A percentile compares a stretch with the other conserved stretches of the same genome.
These are phyloP conservation scores for Ogataea siamensis DNA, from an alignment of 805 yeast species.

Conservation along the genomic window DNA sequence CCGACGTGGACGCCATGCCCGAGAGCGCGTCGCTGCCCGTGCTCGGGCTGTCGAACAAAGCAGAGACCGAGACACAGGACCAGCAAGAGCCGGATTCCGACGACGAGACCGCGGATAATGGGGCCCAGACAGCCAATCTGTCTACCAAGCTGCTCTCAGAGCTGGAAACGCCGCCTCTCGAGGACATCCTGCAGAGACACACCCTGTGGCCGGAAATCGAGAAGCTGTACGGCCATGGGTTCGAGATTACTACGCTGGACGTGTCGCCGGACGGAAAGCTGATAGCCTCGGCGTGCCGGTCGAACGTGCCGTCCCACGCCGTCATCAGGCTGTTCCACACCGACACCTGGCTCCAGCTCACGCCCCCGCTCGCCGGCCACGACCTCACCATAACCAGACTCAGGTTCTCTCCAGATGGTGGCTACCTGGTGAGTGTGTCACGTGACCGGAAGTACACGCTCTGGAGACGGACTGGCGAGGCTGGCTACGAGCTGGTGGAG, in stretches of 20 bases:
- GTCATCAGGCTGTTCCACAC: constrained; percentile 75
- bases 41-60: constrained; percentile 89
- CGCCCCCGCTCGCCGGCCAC: constrained; percentile 66
- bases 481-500: constrained; percentile 25
- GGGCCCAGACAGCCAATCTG: constrained; percentile 35
- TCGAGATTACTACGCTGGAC: constrained; percentile 81
- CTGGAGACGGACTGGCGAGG: constrained; percentile 50
- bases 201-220: constrained; percentile 95
- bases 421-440: constrained; percentile 69
- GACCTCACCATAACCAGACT: constrained; percentile 81
- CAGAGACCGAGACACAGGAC: constrained; percentile 52
- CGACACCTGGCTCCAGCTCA: constrained; percentile 55
- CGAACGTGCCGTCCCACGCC: constrained; percentile 82
- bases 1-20: constrained; percentile 46
- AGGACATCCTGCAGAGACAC: constrained; percentile 86
- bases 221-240: constrained; percentile 96
- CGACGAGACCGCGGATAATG: constrained; percentile 42
- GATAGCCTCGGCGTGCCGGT: constrained; percentile 88
- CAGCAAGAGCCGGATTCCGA: constrained; percentile 38
- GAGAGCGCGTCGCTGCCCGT: constrained; percentile 91
- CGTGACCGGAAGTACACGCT: constrained; percentile 85
- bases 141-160: constrained; percentile 47
- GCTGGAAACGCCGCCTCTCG: constrained; percentile 68
- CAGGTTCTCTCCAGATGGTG: constrained; percentile 67
- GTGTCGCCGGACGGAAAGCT: constrained; percentile 58